Evolutionary conservation across 345 rosid species (phyloP).

Genomic region (Ailanthus altissimus): DNA sequence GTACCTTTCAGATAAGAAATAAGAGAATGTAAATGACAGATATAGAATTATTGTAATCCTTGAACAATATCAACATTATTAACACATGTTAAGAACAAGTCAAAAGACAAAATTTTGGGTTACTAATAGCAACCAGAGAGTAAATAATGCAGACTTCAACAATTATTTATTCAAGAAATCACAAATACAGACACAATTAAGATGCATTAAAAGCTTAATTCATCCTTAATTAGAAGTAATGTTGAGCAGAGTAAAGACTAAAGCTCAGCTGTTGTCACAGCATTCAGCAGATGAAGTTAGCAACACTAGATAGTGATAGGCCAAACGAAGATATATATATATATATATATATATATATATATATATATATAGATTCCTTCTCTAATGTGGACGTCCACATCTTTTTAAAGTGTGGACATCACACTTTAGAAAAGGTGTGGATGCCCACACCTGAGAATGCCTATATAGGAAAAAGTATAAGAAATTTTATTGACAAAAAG

Average conservation of each 20-base stretch:
- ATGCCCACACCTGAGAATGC: too few relatives aligned
- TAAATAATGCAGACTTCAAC: background rate
- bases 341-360: too few relatives aligned
- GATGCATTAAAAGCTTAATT: conserved; percentile 2
- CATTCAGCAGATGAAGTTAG: background rate
- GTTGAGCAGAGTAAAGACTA: background rate
- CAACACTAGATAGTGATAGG: conserved; percentile 1
- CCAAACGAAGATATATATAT: background rate
- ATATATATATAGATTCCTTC: too few relatives aligned
- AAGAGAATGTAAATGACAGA: conserved; percentile 20
- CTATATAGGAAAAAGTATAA: too few relatives aligned
- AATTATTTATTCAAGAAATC: background rate
- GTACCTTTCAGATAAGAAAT: conserved; percentile 12
- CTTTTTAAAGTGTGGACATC: too few relatives aligned
- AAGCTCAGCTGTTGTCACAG: background rate
- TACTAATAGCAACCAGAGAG: conserved; percentile 1
- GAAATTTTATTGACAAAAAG: too few relatives aligned
- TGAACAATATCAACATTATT: conserved; percentile 12
- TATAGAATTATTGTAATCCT: conserved; percentile 2
- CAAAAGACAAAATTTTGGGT: background rate
- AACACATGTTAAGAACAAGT: background rate
- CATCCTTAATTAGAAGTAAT: conserved; percentile 2
- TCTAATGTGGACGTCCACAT: too few relatives aligned
- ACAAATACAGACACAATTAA: background rate
- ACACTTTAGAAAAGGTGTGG: too few relatives aligned